phyloP scores from a whole-genome alignment of 2,329 filamentous ascomycete species.

The Massarina eburnea region DNA sequence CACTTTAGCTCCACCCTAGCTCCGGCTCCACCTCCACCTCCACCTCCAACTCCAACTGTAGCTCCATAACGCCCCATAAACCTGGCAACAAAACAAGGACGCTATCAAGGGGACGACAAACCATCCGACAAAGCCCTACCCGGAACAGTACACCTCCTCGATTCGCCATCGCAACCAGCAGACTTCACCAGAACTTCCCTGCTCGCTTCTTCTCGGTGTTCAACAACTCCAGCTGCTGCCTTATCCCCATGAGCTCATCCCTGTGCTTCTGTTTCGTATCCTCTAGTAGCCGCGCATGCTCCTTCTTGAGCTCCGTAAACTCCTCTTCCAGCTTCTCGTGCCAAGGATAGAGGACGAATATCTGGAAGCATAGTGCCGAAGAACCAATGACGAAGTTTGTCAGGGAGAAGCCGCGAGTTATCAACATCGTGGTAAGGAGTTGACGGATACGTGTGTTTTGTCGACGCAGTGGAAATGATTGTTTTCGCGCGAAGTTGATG shows the following conservation, averaged over 20 bases:
- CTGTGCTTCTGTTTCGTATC: constrained; percentile 22
- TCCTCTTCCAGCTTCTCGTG: constrained; percentile 66
- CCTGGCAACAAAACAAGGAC: too few relatives aligned
- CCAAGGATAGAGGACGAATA: constrained; percentile 71
- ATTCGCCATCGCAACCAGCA: too few relatives aligned
- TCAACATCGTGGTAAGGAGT: constrained; percentile 46
- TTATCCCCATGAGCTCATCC: constrained; percentile 21
- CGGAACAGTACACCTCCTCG: too few relatives aligned
- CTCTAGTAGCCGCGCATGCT: constrained; percentile 49
- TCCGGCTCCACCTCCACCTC: too few relatives aligned
- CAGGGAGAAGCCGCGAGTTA: constrained; percentile 58
- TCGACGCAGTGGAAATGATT: too few relatives aligned
- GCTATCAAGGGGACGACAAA: too few relatives aligned
- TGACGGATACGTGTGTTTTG: too few relatives aligned
- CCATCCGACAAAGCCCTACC: too few relatives aligned
- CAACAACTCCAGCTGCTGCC: constrained; percentile 22
- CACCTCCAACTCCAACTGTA: too few relatives aligned
- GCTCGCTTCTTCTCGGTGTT: constrained; percentile 12
- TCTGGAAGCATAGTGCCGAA: constrained; percentile 67
- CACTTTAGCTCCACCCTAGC: too few relatives aligned
- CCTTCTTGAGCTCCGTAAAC: constrained; percentile 61
- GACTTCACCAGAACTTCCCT: constrained; percentile 1
- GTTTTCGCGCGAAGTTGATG: too few relatives aligned
- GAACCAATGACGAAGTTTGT: constrained; percentile 68
- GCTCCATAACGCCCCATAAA: too few relatives aligned